Base-by-base conservation (phyloP, 495 filamentous ascomycete genomes). In the Daldinia decipiens region DNA sequence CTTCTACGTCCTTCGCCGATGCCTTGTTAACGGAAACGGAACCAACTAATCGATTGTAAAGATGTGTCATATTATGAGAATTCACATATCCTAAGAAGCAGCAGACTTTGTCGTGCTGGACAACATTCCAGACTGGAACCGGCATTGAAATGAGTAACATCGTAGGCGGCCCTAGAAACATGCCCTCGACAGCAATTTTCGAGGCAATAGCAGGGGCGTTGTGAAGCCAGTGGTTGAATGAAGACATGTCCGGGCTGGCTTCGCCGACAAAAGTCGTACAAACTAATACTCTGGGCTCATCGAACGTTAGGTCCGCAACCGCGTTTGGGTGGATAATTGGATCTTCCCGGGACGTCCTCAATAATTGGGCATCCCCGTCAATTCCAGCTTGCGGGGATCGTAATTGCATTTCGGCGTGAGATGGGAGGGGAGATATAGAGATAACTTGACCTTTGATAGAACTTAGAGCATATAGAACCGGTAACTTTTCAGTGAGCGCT, bases 81-180 rank as follows among this genome's bases (percentile, higher is more conserved):
- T 80, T 85, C 62, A 88, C 82, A 60, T 84, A 81, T 34, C 86
- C 86, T 62, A 88, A 66, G 60, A 86, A 87, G 63, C 82, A 85
- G 76, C 85, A 87, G 21, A 85, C 84, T 56, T 86, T 86, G 57
- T 88, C 86, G 63, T 84, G 81, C 76, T 86, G 83, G 24, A 85
- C 82, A 27, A 86, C 80, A 73, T 86, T 86, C 83, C 83, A 88
- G 27, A 88, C 78, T 2, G 76, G 75, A 56, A 81, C 75, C 4
- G 86, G 85, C 84, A 88, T 88, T 13, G 86, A 86, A 51, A 87
- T 82, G 45, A 88, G 77, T 8, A 88, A 70, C 77, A 87, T 85
- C 1, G 85, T 87, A 13, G 86, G 85, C 11, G 85, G 85, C 0
- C 86, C 86, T 24, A 87, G 74, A 67, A 88, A 88, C 81, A 87